Evolutionary conservation across 1,139 yeast genomes (phyloP), one percentile per base, ranked within the genome.

Genomic region (Candida tetrigidarum): DNA sequence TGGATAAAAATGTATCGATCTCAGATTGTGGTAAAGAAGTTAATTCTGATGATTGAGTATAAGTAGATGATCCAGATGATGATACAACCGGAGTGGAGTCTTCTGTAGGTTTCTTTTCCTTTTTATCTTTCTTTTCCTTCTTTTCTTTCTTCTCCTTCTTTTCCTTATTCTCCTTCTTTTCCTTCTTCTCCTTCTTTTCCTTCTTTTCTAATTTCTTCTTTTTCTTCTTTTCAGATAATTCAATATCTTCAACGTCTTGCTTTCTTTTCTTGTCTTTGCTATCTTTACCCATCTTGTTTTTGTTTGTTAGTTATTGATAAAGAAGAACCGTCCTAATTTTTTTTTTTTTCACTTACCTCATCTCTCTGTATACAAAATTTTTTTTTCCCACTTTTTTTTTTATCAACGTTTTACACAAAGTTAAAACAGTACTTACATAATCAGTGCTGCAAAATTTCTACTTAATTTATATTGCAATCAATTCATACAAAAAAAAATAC

Each of bases 1-100:
- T 81, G 46, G 74, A 64, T 52, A 84, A 73, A 62, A 88, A 93
- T 10, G 69, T 66, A 41, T 81, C 86, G 46, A 87, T 69, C 15
- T 83, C 84, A 5, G 77, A 59, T 56, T 80, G 81, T 3, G 86
- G 72, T 33, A 73, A 63, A 2, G 50, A 43, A 20, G 64, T 53
- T 40, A 68, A 61, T 6, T 58, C 51, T 11, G 56, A 51, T 1
- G 72, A 60, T 52, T 70, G 73, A n/a, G 56, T 55, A 50, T 70
- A 69, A 10, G 59, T 58, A 19, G 39, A 32, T 11, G 51, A 48
- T 4, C 25, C n/a, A n/a, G 42, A 49, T 14, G 52, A 44, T 44
- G 27, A 22, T 40, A 37, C 16, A 10, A 27, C 37, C 26, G 45
- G 10, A 76, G 71, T 5, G 71, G 72, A 55, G 67, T 65, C 66